Evolutionary conservation across 1,284 basidiomycete species (phyloP).

Genomic region (Fomitopsis palustris): DNA sequence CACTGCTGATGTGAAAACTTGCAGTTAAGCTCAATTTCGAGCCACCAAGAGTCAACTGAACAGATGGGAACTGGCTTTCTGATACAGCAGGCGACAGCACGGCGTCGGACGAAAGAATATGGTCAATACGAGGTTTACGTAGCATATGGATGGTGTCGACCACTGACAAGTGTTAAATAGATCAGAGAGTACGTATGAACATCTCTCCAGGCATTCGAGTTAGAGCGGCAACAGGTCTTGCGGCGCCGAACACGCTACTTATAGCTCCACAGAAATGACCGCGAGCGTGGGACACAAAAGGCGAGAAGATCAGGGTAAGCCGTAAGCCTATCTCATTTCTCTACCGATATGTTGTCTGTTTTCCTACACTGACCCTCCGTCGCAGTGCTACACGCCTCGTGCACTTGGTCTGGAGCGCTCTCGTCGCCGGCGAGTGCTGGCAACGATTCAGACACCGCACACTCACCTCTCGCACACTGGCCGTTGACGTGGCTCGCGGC

Average conservation of each 20-base stretch:
- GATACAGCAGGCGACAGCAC: too few species aligned
- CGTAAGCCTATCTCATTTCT: not conserved
- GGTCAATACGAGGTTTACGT: too few species aligned
- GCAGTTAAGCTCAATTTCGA: too few species aligned
- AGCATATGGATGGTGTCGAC: too few species aligned
- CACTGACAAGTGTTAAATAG: too few species aligned
- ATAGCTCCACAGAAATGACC: not conserved
- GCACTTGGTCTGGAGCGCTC: not conserved
- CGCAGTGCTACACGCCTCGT: not conserved
- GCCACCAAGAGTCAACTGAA: too few species aligned
- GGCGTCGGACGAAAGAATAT: too few species aligned
- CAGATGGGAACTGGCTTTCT: too few species aligned
- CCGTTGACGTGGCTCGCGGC: not conserved
- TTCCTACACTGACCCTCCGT: not conserved
- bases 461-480: not conserved
- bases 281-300: constrained; percentile 1
- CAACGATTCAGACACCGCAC: not conserved
- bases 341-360: not conserved
- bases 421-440: not conserved
- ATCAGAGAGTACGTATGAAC: too few species aligned
- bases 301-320: not conserved
- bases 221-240: not conserved
- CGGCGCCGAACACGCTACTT: not conserved
- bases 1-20: too few species aligned
- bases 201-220: too few species aligned